Evolutionary conservation across 225 moss, liverwort and hornwort species (phyloP).

Genomic region (Ulota crispa): DNA sequence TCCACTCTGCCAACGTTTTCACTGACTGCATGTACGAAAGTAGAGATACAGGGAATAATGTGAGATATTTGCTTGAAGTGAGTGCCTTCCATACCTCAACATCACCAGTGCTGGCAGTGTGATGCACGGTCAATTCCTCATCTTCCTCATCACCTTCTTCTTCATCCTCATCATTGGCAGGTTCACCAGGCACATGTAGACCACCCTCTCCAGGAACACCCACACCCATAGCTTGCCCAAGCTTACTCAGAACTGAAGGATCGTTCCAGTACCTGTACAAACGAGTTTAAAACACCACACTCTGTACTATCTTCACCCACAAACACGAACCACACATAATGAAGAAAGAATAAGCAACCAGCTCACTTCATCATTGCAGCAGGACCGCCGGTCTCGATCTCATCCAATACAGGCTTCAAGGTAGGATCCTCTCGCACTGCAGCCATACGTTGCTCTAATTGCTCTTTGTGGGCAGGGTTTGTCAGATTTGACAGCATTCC

Average conservation of each 20-base stretch:
- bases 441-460: slow-evolving; percentile 90
- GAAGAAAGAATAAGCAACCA: neutral
- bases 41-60: neutral
- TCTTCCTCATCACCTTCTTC: slow-evolving; percentile 92
- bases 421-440: slow-evolving; percentile 95
- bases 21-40: neutral
- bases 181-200: slow-evolving; percentile 47
- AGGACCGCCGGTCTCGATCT: slow-evolving; percentile 92
- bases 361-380: slow-evolving; percentile 99
- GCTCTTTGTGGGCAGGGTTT: slow-evolving; percentile 92
- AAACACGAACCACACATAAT: neutral
- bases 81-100: slow-evolving; percentile 57
- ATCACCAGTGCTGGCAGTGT: slow-evolving; percentile 95
- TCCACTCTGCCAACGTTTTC: neutral
- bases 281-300: neutral
- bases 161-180: slow-evolving; percentile 66
- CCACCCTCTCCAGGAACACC: slow-evolving; percentile 80
- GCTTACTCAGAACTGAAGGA: slow-evolving; percentile 83
- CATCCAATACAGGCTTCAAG: slow-evolving; percentile 93
- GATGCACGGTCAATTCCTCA: slow-evolving; percentile 85
- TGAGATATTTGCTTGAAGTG: neutral
- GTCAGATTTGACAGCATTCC: slow-evolving; percentile 94
- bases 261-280: slow-evolving; percentile 92
- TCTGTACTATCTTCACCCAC: neutral
- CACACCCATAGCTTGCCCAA: slow-evolving; percentile 97